Evolutionary conservation across 768 basidiomycete species (phyloP), one percentile per base, ranked within the genome.

Genomic region (Boletus sensibilis): DNA sequence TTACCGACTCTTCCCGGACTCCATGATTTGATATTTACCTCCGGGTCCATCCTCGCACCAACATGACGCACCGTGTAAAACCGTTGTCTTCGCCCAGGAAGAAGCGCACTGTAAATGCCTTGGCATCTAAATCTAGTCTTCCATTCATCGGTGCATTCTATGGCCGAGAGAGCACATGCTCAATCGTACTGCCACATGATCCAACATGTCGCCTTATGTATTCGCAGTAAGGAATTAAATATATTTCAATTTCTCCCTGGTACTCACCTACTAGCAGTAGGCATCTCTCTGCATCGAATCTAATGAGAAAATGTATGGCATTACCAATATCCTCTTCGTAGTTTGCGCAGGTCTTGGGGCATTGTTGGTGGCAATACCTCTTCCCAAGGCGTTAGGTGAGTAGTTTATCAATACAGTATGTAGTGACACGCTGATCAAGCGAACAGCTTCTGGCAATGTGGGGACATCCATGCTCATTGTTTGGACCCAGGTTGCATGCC

Each of bases 311-410:
- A 64, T 64, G 62, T 11, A 48, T 31, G 53, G 38, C 23, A 18
- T 11, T 25, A 25, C 34, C 41, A 61, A 57, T 8, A 52, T 56
- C 23, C 2, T 63, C 5, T 74, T 65, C 56, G 57, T 77, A 2
- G 60, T 72, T 27, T 53, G 75, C 44, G 66, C 78, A n/a, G 72
- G 77, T 67, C 14, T 80, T 10, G 71, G 69, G 3, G 68, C 75
- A 41, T 40, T 82, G n/a, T 50, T 79, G 1, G 66, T 73, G 11
- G 48, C 79, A 31, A 47, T 82, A 11, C 82, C 85, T 4, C 62
- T 81, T 6, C 77, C 79, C 5, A 82, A 78, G 75, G 83, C 86
- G 60, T 71, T 85, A 47, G 78, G 86, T 79, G 82, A 4, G 56
- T 45, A 3, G 14, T 48, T 45, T 21, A 0, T 39, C 8, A 3